Percentiles rank a stretch among this genome's conserved stretches.
phyloP scores from a whole-genome alignment of 257 asterid species.

The Echium plantagineum region DNA sequence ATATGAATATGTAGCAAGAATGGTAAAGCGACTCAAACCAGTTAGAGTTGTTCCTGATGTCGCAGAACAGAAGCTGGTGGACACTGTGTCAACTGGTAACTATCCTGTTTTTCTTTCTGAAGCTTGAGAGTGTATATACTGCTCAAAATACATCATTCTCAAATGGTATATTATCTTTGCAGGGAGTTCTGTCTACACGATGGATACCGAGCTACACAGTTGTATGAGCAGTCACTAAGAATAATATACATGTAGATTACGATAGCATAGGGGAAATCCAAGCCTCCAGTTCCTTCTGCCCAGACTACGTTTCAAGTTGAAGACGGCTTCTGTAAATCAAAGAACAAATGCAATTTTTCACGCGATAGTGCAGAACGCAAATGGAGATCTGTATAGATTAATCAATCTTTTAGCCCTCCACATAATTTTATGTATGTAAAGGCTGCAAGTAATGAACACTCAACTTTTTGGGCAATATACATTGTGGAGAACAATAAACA shows the following conservation, averaged over 20 bases:
- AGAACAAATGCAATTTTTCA: too few species aligned
- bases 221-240: neutral
- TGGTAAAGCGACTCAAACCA: slow-evolving; percentile 46
- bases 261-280: neutral
- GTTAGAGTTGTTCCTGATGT: slow-evolving; percentile 56
- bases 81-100: slow-evolving; percentile 34
- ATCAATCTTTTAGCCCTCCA: neutral
- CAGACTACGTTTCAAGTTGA: neutral
- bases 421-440: neutral
- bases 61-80: slow-evolving; percentile 26
- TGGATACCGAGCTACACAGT: neutral
- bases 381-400: neutral
- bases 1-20: slow-evolving; percentile 40
- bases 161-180: slow-evolving; percentile 7
- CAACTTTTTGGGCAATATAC: too few species aligned
- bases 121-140: neutral
- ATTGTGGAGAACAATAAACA: neutral
- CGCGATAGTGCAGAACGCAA: neutral
- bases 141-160: neutral
- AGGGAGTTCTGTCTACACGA: slow-evolving; percentile 19
- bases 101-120: neutral
- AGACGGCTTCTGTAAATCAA: neutral
- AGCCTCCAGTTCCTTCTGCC: neutral
- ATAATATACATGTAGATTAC: neutral
- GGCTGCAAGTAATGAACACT: neutral